Evolutionary conservation across 441 rosid genomes (phyloP), one percentile per base, ranked within the genome.

Genomic region (Macaranga tanarius): DNA sequence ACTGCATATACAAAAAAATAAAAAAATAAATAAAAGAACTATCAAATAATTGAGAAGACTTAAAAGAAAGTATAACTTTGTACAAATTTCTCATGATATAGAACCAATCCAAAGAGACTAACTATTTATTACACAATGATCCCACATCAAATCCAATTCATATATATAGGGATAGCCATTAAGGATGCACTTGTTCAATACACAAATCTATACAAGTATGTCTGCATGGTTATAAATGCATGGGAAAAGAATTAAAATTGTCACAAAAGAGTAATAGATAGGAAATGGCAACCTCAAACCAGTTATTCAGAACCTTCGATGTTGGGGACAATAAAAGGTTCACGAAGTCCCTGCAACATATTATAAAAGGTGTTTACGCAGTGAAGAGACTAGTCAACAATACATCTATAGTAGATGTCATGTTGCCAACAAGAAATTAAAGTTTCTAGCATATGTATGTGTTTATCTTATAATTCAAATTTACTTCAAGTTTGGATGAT

Each of bases 271-370:
- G 38, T 60, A 15, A 44, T 23, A 50, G 20, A 44, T 8, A 26
- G 19, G 60, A 38, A 78, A 17, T 17, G 56, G 56, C 20, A 52
- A 92, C 99, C 97, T 94, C 92, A 86, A 92, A 92, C 99, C 99
- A 94, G 64, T 87, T 92, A 82, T 94, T 89, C 81, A 92, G 73
- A 79, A 92, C 86, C 83, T 92, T 90, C 15, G 94, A 89, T 81
- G 95, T 92, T 6, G 97, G 97, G 20, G 99, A 84, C 65, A 94
- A 58, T 56, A 94, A 76, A 72, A 94, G 92, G 69, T 89, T 92
- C 95, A 87, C 77, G 65, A 92, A 92, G 28, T 89, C 93, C 85
- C 97, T 94, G 87, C 45, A 52, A 52, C 22, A 52, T 52, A 48
- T 3, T 12, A 45, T 12, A 45, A 12, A 45, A 12, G 15, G 15